Percentiles rank a stretch among this genome's conserved stretches.
Evolutionary conservation across 768 basidiomycete species (phyloP).

Genomic region (Russula brevipes): DNA sequence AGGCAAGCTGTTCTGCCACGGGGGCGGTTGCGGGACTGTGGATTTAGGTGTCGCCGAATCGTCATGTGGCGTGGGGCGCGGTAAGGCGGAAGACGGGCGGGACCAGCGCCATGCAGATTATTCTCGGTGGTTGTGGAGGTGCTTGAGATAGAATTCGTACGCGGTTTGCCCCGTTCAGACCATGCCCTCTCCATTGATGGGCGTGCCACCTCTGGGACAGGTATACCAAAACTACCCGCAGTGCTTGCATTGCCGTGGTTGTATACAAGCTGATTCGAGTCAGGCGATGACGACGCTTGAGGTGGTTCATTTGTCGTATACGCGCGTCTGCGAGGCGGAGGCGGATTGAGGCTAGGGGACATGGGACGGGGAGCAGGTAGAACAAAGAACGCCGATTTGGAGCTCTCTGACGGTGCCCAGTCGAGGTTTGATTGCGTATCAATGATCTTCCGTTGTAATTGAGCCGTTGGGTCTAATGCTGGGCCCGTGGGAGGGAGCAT

Average conservation of each 20-base stretch:
- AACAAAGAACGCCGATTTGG: constrained; percentile 26
- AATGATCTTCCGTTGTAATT: constrained; percentile 23
- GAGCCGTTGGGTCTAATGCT: constrained; percentile 5
- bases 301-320: constrained; percentile 29
- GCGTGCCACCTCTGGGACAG: constrained; percentile 1
- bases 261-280: constrained; percentile 25
- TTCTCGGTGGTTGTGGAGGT: constrained; percentile 14
- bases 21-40: constrained; percentile 5
- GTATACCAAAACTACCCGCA: constrained; percentile 35
- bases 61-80: constrained; percentile 50
- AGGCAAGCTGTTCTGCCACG: constrained; percentile 22
- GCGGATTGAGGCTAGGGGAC: constrained; percentile 32
- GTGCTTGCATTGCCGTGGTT: constrained; percentile 34
- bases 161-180: constrained; percentile 24
- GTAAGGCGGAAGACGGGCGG: constrained; percentile 38
- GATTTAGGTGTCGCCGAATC: constrained; percentile 55
- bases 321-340: constrained; percentile 31
- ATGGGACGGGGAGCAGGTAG: constrained; percentile 25
- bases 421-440: constrained; percentile 24
- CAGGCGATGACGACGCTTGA: constrained; percentile 12
- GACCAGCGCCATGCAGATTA: constrained; percentile 32
- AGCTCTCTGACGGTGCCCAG: constrained; percentile 10
- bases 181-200: constrained; percentile 17
- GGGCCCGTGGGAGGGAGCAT: constrained; percentile 23
- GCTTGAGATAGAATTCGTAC: constrained; percentile 21